These are phyloP conservation scores for Fraxinus sp. DNA, from an alignment of 305 asterid genomes.

Conservation along the genomic window DNA sequence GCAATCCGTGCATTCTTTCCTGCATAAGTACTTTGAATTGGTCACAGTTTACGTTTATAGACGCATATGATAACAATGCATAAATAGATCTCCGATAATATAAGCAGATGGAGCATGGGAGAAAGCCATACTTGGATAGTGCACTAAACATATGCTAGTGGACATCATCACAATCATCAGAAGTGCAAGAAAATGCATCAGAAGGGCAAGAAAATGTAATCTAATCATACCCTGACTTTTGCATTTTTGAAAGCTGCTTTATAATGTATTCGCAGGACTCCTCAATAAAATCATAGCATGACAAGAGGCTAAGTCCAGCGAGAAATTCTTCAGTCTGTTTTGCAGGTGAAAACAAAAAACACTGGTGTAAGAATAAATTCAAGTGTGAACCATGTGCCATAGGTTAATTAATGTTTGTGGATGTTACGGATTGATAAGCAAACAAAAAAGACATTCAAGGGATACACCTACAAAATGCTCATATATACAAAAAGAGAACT, in stretches of 20 bases:
- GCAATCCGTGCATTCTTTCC: not conserved
- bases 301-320: slow-evolving; percentile 66
- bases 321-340: slow-evolving; percentile 87
- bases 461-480: not conserved
- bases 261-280: slow-evolving; percentile 58
- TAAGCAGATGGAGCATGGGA: slow-evolving; percentile 6
- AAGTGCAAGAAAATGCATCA: slow-evolving; percentile 14
- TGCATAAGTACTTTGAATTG: not conserved
- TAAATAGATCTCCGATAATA: not conserved
- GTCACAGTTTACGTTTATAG: not conserved
- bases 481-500: not conserved
- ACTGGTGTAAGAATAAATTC: slow-evolving; percentile 24
- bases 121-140: slow-evolving; percentile 6
- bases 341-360: slow-evolving; percentile 29
- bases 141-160: not conserved
- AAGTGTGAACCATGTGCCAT: slow-evolving; percentile 6
- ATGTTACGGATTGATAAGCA: not conserved
- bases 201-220: slow-evolving; percentile 23
- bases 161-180: not conserved
- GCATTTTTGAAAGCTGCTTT: slow-evolving; percentile 78
- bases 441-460: not conserved
- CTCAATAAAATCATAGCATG: slow-evolving; percentile 72
- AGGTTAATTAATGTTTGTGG: not conserved
- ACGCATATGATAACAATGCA: not conserved
- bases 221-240: slow-evolving; percentile 70